A percentile compares a stretch with the other conserved stretches of the same genome.
Evolutionary conservation across 495 filamentous ascomycete genomes (phyloP).

Genomic region (Aspergillus conjunctus): DNA sequence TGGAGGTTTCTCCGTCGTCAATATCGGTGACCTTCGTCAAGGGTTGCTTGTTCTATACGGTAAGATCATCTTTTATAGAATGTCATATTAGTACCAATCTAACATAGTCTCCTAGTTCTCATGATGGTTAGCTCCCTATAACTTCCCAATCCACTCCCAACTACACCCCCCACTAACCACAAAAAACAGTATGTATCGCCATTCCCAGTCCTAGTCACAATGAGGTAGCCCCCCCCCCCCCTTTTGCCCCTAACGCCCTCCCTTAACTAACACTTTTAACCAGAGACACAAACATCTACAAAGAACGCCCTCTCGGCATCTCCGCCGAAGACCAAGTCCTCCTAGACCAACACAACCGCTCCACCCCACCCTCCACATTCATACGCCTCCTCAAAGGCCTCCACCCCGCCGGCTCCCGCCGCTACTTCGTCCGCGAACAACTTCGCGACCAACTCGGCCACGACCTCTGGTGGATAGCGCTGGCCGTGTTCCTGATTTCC

Average conservation of each 20-base stretch:
- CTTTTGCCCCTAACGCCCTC: too few species aligned
- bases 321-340: constrained; percentile 49
- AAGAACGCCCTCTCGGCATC: constrained; percentile 71
- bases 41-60: constrained; percentile 74
- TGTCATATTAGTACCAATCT: constrained; percentile 7
- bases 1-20: constrained; percentile 83
- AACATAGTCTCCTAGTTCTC: constrained; percentile 50
- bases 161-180: constrained; percentile 2
- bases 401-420: constrained; percentile 35
- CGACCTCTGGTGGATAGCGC: constrained; percentile 83
- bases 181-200: constrained; percentile 61
- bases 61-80: constrained; percentile 16
- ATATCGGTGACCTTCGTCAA: constrained; percentile 68
- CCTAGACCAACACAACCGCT: constrained; percentile 20
- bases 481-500: constrained; percentile 72
- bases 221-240: constrained; percentile 37
- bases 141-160: background rate
- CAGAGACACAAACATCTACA: constrained; percentile 73
- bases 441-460: constrained; percentile 80
- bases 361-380: constrained; percentile 23
- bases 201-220: constrained; percentile 60
- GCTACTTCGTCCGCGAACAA: constrained; percentile 63
- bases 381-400: constrained; percentile 33
- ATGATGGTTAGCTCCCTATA: constrained; percentile 71
- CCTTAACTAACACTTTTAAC: constrained; percentile 33